Evolutionary conservation across 768 basidiomycete genomes (phyloP), one percentile per base, ranked within the genome.

Genomic region (Agaricus sinodeliciosus): DNA sequence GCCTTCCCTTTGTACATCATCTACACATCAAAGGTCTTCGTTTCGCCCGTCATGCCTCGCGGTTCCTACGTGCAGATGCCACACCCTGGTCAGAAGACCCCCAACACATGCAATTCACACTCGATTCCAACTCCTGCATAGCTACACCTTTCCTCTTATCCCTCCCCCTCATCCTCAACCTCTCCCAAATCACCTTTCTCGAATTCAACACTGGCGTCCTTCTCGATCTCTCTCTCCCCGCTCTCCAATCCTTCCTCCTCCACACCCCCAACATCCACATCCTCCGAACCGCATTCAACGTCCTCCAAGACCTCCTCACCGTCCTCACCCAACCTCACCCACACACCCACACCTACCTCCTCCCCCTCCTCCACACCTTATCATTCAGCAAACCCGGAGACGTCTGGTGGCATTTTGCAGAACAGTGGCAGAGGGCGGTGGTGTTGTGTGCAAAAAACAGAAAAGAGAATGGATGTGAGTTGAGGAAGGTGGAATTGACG

Each of bases 391-490:
- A 62, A 47, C 63, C 67, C 1, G 55, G 59, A 2, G 65, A 68
- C 37, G n/a, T 63, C 2, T 71, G 69, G 71, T 67, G 63, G 61
- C 61, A 65, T 19, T 70, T 70, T 55, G 58, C 51, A 15, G 63
- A 66, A 8, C 55, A 59, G 39, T 71, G 70, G 68, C 42, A 67
- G 3, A 25, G 57, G 15, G 48, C 54, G 1, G 50, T 70, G 27
- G 19, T 62, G 7, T 44, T 51, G 0, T 60, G 58, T 18, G 58
- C 58, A 8, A 55, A 49, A 25, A 57, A 45, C 8, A 57, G 67
- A 9, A 54, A 50, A 12, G 26, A 26, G 1, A 46, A 45, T 31
- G 59, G 58, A 9, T 39, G 49, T 34, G 57, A 59, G 2, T 42
- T 71, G 2, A 47, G 51, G 16, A 53, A 36, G 1, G 28, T 71